phyloP scores from a whole-genome alignment of 2,329 filamentous ascomycete genomes.

The Phyllachora maydis region DNA sequence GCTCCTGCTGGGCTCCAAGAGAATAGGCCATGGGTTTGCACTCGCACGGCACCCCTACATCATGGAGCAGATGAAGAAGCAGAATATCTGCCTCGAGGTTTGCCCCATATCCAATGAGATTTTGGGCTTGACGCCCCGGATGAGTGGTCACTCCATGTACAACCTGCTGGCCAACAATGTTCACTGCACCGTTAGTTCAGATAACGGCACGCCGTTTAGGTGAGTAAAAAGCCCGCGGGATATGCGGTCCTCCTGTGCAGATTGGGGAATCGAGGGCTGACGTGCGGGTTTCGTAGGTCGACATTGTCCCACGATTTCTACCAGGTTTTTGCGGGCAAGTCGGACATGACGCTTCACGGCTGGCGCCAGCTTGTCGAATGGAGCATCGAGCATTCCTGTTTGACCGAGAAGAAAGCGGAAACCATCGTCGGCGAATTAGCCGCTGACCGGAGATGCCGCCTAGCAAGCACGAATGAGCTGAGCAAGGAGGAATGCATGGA shows the following conservation, averaged over 20 bases:
- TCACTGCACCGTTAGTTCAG: conserved; percentile 53
- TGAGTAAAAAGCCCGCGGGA: too few species aligned
- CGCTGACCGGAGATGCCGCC: too few species aligned
- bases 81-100: conserved; percentile 50
- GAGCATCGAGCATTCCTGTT: conserved; percentile 40
- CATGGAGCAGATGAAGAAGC: conserved; percentile 41
- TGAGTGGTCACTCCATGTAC: conserved; percentile 47
- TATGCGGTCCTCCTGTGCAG: background rate
- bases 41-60: conserved; percentile 44
- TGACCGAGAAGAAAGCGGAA: too few species aligned
- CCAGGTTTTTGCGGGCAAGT: conserved; percentile 49
- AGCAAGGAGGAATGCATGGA: too few species aligned
- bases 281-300: conserved; percentile 23
- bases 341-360: conserved; percentile 44
- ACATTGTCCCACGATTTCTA: conserved; percentile 60
- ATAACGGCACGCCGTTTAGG: conserved; percentile 56
- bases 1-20: conserved; percentile 40
- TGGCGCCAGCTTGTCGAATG: conserved; percentile 48
- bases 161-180: conserved; percentile 49
- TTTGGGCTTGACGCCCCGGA: conserved; percentile 43
- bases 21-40: conserved; percentile 57
- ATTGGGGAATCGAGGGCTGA: conserved; percentile 1
- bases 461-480: too few species aligned
- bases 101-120: conserved; percentile 66
- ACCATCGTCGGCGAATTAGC: too few species aligned